These are phyloP conservation scores for Fraxinus latifolia DNA, from an alignment of 305 asterid species.

Conservation along the genomic window DNA sequence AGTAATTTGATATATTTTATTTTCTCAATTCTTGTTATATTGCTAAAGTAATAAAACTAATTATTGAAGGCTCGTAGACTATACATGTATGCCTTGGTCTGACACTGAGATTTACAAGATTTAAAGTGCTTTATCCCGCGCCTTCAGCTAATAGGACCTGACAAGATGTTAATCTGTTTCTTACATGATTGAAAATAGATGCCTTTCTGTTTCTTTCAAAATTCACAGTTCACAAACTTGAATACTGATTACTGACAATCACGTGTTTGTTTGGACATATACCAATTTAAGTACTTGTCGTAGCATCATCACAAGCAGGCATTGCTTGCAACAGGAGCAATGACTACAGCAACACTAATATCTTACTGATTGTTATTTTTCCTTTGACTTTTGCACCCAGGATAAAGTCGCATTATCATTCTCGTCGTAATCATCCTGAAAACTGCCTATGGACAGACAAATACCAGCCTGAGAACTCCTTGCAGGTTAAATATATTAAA, in stretches of 20 bases:
- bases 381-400: slow-evolving; percentile 32
- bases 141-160: background rate
- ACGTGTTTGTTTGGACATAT: background rate
- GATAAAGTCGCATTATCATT: slow-evolving; percentile 46
- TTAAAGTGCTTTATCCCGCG: background rate
- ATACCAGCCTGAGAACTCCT: slow-evolving; percentile 75
- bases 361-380: slow-evolving; percentile 20
- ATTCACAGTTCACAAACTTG: background rate
- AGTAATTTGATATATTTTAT: slow-evolving; percentile 4
- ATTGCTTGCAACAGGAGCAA: background rate
- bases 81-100: background rate
- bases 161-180: background rate
- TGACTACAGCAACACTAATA: slow-evolving; percentile 6
- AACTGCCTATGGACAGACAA: slow-evolving; percentile 90
- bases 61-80: background rate
- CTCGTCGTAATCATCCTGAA: slow-evolving; percentile 41
- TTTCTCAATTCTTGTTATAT: background rate
- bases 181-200: background rate
- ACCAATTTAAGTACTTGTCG: background rate
- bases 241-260: background rate
- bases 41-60: background rate
- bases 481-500: slow-evolving; percentile 56
- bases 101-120: background rate
- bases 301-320: background rate
- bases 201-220: background rate